Evolutionary conservation across 805 yeast genomes (phyloP), one percentile per base, ranked within the genome.

Genomic region (Zygoascus flipseniorum): DNA sequence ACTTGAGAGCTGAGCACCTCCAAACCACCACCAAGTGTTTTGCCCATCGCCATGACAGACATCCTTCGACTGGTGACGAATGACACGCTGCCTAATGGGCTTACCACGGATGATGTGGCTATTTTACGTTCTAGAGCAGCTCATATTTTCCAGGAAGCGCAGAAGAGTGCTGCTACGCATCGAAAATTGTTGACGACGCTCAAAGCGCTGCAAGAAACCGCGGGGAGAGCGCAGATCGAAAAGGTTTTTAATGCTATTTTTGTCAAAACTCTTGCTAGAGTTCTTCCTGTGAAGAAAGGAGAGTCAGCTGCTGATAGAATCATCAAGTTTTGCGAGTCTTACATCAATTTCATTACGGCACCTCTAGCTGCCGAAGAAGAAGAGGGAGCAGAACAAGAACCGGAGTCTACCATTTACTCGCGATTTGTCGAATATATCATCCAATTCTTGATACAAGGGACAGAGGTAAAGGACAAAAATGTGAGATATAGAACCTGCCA

Each of bases 401-500:
- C 63, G 1, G 51, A 73, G 4, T 75, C 78, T 46, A 65, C 78
- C 1, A 11, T 44, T 9, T 20, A 23, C 23, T 44, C 47, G 31
- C 69, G 74, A 19, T 86, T 89, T 61, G 76, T 85, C 11, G 82
- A 81, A 53, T 71, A 69, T 53, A 66, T 89, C 31, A 75, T 88
- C 1, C 74, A 79, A 19, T 92, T 86, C 66, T 69, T 89, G 39
- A 67, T 86, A n/a, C 74, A 82, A 54, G 97, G 97, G 0, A 75
- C 86, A 1, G 87, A 83, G 56, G 85, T 96, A 11, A 79, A 79
- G 59, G 85, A 86, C 63, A 82, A 79, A 62, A 79, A 76, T 54
- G 97, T 92, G 1, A 72, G 99, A 48, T 89, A 77, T 67, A 75
- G 97, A 56, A 85, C 82, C 8, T 83, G 86, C 41, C 96, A 88